Evolutionary conservation across 2,329 filamentous ascomycete species (phyloP), one percentile per base, ranked within the genome.

Genomic region (Penicillium sp.): DNA sequence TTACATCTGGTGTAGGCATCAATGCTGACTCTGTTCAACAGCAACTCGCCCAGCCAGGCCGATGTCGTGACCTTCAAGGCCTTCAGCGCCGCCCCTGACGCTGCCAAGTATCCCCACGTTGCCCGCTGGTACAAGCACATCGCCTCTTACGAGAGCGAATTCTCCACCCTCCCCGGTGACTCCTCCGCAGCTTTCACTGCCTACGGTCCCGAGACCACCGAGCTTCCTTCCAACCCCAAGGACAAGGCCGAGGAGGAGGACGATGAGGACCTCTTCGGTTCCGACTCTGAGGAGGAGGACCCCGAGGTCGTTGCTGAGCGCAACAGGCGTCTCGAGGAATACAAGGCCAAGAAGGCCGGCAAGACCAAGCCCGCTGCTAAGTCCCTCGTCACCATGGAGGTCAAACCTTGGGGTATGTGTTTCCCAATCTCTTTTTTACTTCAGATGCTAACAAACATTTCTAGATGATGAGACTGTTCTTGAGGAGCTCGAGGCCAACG

Each of bases 41-140:
- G 86, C 73, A 81, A 86, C 75, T 73, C 78, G 63, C 89, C 93
- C 72, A 91, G 91, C 71, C 94, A 99, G 85, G 94, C 94, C 81
- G 94, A 99, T 83, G 93, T 96, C 73, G 90, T 89, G 79, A 87
- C 87, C 82, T 97, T 90, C 90, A 96, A 97, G 87, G 90, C 90
- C 73, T 79, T 97, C 77, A 87, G 83, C 74, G 80, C 83, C 69
- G 79, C 86, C 60, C 94, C 94, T 70, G 87, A 89, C 68, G 85
- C 89, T 72, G 83, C 84, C 78, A 96, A 96, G 84, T 96, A 89
- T 87, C 92, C 93, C 73, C 84, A 96, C 82, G 92, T 89, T 74
- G 91, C 91, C 75, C 89, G 94, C 79, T 99, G 94, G 94, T 97
- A 96, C 88, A 96, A 96, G 87, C 93, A 99, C 87, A 91, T 97